phyloP scores from a whole-genome alignment of 2,329 filamentous ascomycete species.

The Teratosphaeria pseudoeucalypti region DNA sequence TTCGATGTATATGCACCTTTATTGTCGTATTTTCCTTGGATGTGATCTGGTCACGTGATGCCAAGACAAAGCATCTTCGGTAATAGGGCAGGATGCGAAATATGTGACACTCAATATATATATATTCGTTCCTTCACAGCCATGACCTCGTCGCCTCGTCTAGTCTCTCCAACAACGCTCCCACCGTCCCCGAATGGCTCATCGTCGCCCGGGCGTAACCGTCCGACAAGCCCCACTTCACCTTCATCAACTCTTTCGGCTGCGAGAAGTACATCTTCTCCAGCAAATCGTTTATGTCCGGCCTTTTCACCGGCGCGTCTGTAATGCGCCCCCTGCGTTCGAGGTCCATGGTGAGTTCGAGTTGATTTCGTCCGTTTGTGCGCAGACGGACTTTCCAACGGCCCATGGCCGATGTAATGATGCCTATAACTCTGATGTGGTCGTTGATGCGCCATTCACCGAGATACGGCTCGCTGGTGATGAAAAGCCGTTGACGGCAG shows the following conservation, averaged over 20 bases:
- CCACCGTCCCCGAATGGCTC: neutral
- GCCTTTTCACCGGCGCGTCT: neutral
- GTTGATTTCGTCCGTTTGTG: neutral
- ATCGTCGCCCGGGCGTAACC: neutral
- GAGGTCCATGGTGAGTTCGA: neutral
- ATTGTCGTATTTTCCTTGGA: neutral
- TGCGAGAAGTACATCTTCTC: neutral
- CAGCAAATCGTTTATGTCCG: neutral
- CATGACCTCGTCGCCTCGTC: neutral
- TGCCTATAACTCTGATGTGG: neutral
- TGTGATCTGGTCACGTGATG: neutral
- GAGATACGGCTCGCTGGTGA: neutral
- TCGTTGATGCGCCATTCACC: neutral
- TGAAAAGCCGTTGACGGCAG: neutral
- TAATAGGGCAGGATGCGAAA: too few relatives aligned
- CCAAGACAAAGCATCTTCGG: neutral
- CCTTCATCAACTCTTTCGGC: neutral
- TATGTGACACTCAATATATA: neutral
- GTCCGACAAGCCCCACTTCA: neutral
- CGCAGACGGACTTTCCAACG: neutral
- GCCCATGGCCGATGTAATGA: neutral
- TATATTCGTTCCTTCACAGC: neutral
- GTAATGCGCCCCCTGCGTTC: neutral
- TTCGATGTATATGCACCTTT: neutral
- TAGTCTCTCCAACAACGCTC: neutral